Base-by-base conservation (phyloP, 1,284 basidiomycete genomes). In the Porogramme epimiltina region DNA sequence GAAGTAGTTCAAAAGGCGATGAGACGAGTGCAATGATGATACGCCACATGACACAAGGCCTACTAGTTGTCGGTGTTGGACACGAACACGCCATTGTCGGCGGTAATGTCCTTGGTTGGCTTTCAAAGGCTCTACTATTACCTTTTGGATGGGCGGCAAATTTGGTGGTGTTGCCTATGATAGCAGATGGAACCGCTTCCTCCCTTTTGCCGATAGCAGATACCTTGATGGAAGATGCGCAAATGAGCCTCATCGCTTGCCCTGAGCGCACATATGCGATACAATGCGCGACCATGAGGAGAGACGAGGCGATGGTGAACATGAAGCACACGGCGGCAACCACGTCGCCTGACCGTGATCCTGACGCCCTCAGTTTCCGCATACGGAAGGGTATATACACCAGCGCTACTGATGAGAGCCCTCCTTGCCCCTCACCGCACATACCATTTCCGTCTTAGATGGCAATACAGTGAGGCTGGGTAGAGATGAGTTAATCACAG, bases 1-100 rank as follows among this genome's bases (percentile, higher is more conserved):
- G 40, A 15, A 15, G 28, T 39, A 16, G 22, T 44, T 8, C 28
- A 13, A 13, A 13, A 6, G 28, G 28, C 28, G 28, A n/a, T 31
- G 28, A 31, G 28, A 31, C 28, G 28, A 13, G 13, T 8, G 28
- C 28, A 8, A 31, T 31, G 28, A 13, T 6, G 28, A 31, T 13
- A 6, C 28, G 28, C 28, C 28, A 13, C 28, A 31, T 31, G 8
- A 31, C 39, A n/a, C 4, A 26, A 13, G 36, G 41, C 74, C 20
- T 51, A 83, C 87, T 86, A 88, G 54, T 81, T 81, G 62, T 89
- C 84, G 0, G 85, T 82, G 59, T 89, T 75, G 1, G 76, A 70
- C 13, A 85, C 64, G 46, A 74, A 76, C n/a, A 80, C 75, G 25
- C 85, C 86, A 61, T 79, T 73, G 61, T 88, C 85, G 16, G 82